Conservation (phyloP, 345 rosid species). For the Salix koriyanagi region DNA sequence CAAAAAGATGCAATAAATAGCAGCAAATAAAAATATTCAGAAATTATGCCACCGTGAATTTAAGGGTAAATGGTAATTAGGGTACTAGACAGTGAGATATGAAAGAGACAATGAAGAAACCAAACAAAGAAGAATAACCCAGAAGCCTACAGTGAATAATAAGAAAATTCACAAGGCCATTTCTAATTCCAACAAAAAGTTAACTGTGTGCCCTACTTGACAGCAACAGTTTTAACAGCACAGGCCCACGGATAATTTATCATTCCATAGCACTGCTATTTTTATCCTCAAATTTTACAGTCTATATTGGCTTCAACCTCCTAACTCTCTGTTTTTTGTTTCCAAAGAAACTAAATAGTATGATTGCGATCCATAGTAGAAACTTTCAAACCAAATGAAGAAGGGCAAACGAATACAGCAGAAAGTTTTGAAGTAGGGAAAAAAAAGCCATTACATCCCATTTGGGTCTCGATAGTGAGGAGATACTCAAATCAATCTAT, state of each 20-base stretch:
- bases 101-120: conserved; percentile 44
- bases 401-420: background rate
- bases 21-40: conserved; percentile 9
- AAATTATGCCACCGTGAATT: conserved; percentile 29
- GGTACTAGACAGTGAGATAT: conserved; percentile 37
- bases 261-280: conserved; percentile 13
- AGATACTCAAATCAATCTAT: background rate
- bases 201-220: conserved; percentile 37
- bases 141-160: conserved; percentile 30
- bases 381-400: background rate
- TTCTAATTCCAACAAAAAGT: conserved; percentile 39
- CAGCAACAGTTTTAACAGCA: conserved; percentile 53
- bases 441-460: background rate
- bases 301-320: conserved; percentile 7
- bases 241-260: conserved; percentile 40
- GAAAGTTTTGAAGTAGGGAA: background rate
- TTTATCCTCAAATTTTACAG: conserved; percentile 26
- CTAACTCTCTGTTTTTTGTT: conserved; percentile 23
- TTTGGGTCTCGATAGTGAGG: background rate
- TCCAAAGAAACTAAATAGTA: conserved; percentile 12
- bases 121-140: conserved; percentile 36
- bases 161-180: conserved; percentile 33
- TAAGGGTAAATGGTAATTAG: conserved; percentile 28
- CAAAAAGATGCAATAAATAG: conserved; percentile 34
- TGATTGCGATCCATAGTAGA: background rate